Percentiles rank a stretch among this genome's conserved stretches.
phyloP scores from a whole-genome alignment of 1,284 basidiomycete species.

The Malassezia sympodialis region DNA sequence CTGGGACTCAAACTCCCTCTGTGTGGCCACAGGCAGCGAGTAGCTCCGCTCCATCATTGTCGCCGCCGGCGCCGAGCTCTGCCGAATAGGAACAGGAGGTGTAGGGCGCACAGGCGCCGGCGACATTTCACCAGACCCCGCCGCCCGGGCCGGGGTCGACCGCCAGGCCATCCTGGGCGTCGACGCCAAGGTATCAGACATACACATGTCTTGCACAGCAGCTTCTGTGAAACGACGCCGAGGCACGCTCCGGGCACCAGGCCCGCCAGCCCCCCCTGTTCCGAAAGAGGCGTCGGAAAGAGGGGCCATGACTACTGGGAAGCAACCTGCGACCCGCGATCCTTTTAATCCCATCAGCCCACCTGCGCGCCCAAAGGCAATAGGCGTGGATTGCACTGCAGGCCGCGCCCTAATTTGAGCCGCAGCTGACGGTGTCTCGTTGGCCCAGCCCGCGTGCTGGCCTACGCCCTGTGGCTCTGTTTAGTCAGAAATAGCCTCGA shows the following conservation, averaged over 20 bases:
- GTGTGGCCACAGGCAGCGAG: conserved; percentile 36
- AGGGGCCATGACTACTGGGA: neutral
- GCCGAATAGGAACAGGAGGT: neutral
- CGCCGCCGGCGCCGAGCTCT: neutral
- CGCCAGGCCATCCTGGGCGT: neutral
- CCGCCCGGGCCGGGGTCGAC: neutral
- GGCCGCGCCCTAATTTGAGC: neutral
- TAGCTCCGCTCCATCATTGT: conserved; percentile 21
- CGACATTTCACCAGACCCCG: neutral
- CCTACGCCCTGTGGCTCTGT: neutral
- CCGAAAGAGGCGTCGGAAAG: neutral
- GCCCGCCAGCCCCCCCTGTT: neutral
- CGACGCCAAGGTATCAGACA: neutral
- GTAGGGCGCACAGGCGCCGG: neutral
- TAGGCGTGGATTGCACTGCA: neutral
- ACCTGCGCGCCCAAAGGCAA: neutral
- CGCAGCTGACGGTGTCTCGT: neutral
- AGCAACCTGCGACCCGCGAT: neutral
- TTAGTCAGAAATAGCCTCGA: neutral
- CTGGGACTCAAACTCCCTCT: conserved; percentile 24
- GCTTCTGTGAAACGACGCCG: neutral
- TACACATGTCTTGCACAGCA: neutral
- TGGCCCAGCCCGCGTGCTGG: neutral
- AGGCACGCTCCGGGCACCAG: neutral
- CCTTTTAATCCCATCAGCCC: neutral